Percentiles rank a stretch among this genome's conserved stretches.
Evolutionary conservation across 2,329 filamentous ascomycete species (phyloP).

Genomic region (Pyrenophora tritici-repentis): DNA sequence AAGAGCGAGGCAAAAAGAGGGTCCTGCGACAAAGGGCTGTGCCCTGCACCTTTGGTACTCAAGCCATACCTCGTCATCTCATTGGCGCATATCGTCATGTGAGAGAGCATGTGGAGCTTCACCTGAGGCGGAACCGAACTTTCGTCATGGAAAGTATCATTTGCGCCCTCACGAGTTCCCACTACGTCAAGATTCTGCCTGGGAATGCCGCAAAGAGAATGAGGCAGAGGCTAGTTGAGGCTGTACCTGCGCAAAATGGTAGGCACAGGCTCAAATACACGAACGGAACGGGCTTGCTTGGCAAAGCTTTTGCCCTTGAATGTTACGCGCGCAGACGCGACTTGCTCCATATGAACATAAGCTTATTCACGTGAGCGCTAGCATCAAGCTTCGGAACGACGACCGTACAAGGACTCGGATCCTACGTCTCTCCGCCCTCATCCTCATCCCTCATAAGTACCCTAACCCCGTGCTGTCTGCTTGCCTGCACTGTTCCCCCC

Average conservation of each 20-base stretch:
- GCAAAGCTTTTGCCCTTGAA: slow-evolving; percentile 6
- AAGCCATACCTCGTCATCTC: not conserved
- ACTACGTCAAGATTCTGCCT: not conserved
- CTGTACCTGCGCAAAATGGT: not conserved
- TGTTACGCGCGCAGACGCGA: not conserved
- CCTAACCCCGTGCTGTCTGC: not conserved
- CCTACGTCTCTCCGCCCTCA: slow-evolving; percentile 1
- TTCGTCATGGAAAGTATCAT: not conserved
- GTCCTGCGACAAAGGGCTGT: not conserved
- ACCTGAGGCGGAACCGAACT: not conserved
- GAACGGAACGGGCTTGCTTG: slow-evolving; percentile 6
- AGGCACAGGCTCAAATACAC: not conserved
- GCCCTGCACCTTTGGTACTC: not conserved
- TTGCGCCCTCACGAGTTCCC: not conserved
- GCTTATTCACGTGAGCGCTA: slow-evolving; percentile 16
- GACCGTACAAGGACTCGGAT: not conserved
- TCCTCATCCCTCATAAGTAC: not conserved
- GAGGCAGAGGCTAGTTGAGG: not conserved
- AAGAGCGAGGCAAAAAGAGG: slow-evolving; percentile 4
- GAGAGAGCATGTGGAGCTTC: not conserved
- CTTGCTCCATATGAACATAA: not conserved
- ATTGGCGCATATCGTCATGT: not conserved
- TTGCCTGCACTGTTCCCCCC: not conserved
- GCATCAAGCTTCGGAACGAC: slow-evolving; percentile 7
- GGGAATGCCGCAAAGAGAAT: not conserved